Base-by-base conservation (phyloP, 1,284 basidiomycete species). In the Retiboletus fuscus region DNA sequence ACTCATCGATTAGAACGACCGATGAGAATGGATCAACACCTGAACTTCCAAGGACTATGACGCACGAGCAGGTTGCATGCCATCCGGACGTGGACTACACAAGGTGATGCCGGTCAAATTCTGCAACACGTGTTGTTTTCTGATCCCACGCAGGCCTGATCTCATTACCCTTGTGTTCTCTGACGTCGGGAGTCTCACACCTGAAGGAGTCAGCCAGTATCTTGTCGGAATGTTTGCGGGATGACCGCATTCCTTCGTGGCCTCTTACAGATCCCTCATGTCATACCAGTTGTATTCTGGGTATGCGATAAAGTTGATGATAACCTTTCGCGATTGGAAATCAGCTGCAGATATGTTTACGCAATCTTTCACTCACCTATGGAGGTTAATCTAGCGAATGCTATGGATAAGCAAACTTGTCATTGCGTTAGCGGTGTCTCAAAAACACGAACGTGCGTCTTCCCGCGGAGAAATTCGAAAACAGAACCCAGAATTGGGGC, bases 111-210 rank as follows among this genome's bases (percentile, higher is more conserved):
- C 30, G 3, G 64, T 70, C 72, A 61, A 73, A 69, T 74, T 70
- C 47, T 62, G 22, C 55, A 47, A 51, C 49, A 57, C 70, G 16
- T 73, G 71, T 68, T 64, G 64, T 69, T 72, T 76, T 72, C 79
- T 83, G 57, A 83, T 77, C 71, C 64, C 70, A 70, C 70, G 61
- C 80, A 95, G 93, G 78, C 94, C 95, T 72, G 93, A 96, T 84
- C 84, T 96, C 76, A 96, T 97, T 76, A 93, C 94, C 20, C 87
- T 97, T 46, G 93, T 98, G 46, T 95, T 98, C 79, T 95, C 94
- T 70, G 96, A 98, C 75, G 93, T 97, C 39, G 96, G 96, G 47
- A 95, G 95, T 74, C 85, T 98, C 73, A 97, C 96, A 26, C 96
- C 96, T 55, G 93, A 94, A 82, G 95, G 95, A 69, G 95, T 97